Percentiles rank a stretch among this genome's conserved stretches.
Evolutionary conservation across 202 grass and related monocot species (phyloP).

Genomic region (Dendrocalamus latiflorus): DNA sequence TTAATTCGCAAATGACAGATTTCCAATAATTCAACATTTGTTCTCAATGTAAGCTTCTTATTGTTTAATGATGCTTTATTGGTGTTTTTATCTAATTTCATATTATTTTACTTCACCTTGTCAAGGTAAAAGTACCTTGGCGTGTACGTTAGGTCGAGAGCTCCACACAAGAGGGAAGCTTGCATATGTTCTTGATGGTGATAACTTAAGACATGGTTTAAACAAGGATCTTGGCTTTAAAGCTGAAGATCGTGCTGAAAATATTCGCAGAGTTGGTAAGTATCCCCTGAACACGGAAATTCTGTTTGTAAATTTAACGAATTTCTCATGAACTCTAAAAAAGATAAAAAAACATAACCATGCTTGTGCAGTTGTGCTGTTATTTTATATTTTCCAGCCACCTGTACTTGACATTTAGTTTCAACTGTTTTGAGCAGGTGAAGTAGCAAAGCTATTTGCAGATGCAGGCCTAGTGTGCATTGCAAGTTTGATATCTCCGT

Average conservation of each 20-base stretch:
- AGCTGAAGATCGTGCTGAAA: conserved; percentile 75
- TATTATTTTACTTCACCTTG: not conserved
- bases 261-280: conserved; percentile 81
- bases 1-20: not conserved
- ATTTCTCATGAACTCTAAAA: not conserved
- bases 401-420: conserved; percentile 15
- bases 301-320: not conserved
- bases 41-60: not conserved
- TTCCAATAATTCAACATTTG: not conserved
- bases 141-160: conserved; percentile 71
- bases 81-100: not conserved
- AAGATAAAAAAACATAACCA: not conserved
- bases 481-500: conserved; percentile 98
- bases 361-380: not conserved
- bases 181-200: conserved; percentile 83
- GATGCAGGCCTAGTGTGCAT: conserved; percentile 87
- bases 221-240: conserved; percentile 92
- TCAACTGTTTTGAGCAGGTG: conserved; percentile 47
- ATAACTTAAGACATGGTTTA: conserved; percentile 91
- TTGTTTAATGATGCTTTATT: not conserved
- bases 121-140: conserved; percentile 92
- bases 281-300: not conserved
- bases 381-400: not conserved
- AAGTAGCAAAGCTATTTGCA: conserved; percentile 93
- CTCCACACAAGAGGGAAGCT: conserved; percentile 81